These are phyloP conservation scores for Gymnopilus dilepis DNA, from an alignment of 768 basidiomycete species.

Conservation along the genomic window DNA sequence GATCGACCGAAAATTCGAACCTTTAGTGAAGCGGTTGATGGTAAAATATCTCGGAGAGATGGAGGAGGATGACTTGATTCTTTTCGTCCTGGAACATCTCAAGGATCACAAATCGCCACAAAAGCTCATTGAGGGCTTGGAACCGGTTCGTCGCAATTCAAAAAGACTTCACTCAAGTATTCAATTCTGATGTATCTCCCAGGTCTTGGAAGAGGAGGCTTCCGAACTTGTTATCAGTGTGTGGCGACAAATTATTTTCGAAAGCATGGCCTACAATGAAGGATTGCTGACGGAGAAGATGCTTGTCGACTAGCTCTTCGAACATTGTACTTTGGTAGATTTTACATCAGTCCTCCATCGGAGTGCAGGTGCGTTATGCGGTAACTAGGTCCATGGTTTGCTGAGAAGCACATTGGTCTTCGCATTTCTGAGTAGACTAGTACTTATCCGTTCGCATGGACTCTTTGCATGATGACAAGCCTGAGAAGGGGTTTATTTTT, in stretches of 20 bases:
- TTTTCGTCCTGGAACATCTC: slow-evolving; percentile 92
- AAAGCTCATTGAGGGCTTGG: slow-evolving; percentile 88
- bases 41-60: slow-evolving; percentile 88
- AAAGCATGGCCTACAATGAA: slow-evolving; percentile 92
- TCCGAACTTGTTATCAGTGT: slow-evolving; percentile 74
- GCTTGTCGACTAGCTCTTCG: slow-evolving; percentile 66
- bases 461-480: slow-evolving; percentile 26
- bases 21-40: slow-evolving; percentile 83
- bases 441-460: slow-evolving; percentile 29
- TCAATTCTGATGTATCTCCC: slow-evolving; percentile 6
- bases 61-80: slow-evolving; percentile 92
- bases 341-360: slow-evolving; percentile 35
- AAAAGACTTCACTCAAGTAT: neutral
- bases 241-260: slow-evolving; percentile 94
- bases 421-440: slow-evolving; percentile 32
- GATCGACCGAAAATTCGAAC: slow-evolving; percentile 87
- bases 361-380: slow-evolving; percentile 69
- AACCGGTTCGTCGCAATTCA: slow-evolving; percentile 76
- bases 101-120: slow-evolving; percentile 88
- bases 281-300: slow-evolving; percentile 86
- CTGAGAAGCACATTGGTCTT: slow-evolving; percentile 48
- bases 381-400: slow-evolving; percentile 49
- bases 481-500: slow-evolving; percentile 26
- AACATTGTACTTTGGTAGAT: slow-evolving; percentile 25
- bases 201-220: slow-evolving; percentile 96